phyloP scores from a whole-genome alignment of 345 rosid species.

The Dimocarpus longan region DNA sequence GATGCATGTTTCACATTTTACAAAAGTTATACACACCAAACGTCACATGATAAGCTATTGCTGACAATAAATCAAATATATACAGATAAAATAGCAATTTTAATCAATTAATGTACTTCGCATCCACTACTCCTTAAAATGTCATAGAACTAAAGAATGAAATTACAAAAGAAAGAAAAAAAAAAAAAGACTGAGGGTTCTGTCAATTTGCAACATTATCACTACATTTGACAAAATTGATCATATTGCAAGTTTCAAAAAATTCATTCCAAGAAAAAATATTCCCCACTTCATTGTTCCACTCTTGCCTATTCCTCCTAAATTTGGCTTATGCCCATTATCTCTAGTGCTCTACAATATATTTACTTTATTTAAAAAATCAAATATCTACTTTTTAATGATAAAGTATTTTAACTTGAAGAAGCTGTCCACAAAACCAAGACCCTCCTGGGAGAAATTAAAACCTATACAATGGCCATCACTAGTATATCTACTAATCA shows the following conservation, averaged over 20 bases:
- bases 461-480: background rate
- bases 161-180: background rate
- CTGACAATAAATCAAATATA: background rate
- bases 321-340: background rate
- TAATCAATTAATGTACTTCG: background rate
- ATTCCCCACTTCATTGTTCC: background rate
- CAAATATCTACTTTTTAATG: background rate
- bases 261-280: background rate
- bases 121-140: background rate
- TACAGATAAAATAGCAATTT: background rate
- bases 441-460: background rate
- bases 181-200: background rate
- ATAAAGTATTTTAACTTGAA: background rate
- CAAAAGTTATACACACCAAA: slow-evolving; percentile 9
- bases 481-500: background rate
- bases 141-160: background rate
- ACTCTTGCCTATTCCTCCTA: background rate
- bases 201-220: background rate
- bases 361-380: background rate
- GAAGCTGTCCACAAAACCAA: background rate
- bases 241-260: background rate
- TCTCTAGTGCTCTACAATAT: background rate
- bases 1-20: background rate
- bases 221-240: background rate
- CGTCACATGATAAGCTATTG: background rate